These are phyloP conservation scores for Gynochthodes officinalis DNA, from an alignment of 257 asterid genomes.

Conservation along the genomic window DNA sequence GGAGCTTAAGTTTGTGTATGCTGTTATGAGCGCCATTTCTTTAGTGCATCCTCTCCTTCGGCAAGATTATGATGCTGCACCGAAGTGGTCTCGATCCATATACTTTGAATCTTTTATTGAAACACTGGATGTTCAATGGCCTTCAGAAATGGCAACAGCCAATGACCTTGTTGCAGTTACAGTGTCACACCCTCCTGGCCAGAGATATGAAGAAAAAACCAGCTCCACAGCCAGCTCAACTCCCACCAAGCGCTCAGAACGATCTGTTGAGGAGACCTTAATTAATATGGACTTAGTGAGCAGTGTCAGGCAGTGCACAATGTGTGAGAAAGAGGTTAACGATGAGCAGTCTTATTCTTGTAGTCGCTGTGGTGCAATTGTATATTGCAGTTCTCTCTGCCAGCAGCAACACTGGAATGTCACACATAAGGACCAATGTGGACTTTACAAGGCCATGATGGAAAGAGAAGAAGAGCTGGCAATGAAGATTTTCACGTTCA, in stretches of 20 bases:
- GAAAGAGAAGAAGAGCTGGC: slow-evolving; percentile 37
- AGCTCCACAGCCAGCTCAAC: slow-evolving; percentile 22
- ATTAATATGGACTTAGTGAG: slow-evolving; percentile 11
- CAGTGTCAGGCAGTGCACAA: slow-evolving; percentile 19
- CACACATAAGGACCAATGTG: slow-evolving; percentile 24
- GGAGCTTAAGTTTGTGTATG: slow-evolving; percentile 51
- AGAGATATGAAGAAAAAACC: slow-evolving; percentile 21
- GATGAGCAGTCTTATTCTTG: slow-evolving; percentile 26
- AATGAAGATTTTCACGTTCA: slow-evolving; percentile 22
- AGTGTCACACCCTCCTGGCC: slow-evolving; percentile 40
- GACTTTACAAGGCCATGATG: slow-evolving; percentile 37
- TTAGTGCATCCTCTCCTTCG: slow-evolving; percentile 52
- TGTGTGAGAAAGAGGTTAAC: slow-evolving; percentile 29
- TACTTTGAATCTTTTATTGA: slow-evolving; percentile 45
- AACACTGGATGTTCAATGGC: slow-evolving; percentile 61
- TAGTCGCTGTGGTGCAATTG: slow-evolving; percentile 26
- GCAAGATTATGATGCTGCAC: slow-evolving; percentile 33
- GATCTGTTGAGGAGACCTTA: slow-evolving; percentile 21
- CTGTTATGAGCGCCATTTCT: slow-evolving; percentile 29
- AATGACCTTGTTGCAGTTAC: slow-evolving; percentile 55
- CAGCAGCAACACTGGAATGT: slow-evolving; percentile 35
- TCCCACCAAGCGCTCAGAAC: slow-evolving; percentile 22
- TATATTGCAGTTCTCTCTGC: slow-evolving; percentile 32
- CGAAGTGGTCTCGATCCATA: slow-evolving; percentile 34
- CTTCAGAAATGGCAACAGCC: slow-evolving; percentile 33